Evolutionary conservation across 345 rosid species (phyloP), one percentile per base, ranked within the genome.

Genomic region (Salix caprea): DNA sequence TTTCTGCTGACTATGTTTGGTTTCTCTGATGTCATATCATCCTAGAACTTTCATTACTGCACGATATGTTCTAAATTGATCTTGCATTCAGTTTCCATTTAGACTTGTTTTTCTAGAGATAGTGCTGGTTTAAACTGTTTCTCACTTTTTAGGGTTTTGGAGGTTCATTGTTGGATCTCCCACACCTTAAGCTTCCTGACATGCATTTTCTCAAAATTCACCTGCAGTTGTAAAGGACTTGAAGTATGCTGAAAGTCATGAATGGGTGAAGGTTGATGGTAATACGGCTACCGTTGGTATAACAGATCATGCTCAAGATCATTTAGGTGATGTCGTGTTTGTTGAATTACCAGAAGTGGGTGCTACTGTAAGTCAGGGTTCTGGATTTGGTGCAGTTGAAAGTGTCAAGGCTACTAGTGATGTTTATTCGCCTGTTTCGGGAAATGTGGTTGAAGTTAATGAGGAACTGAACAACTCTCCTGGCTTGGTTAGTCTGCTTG

Each of bases 371-470:
- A 79, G 80, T 9, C 94, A 96, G 62, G 99, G 97, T 6, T 80
- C 75, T 72, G 76, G 95, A 70, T 96, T 96, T 76, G 98, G 99
- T 48, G 99, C 99, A 0, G 97, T 96, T 54, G 99, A 96, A 81
- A 96, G 99, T 79, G 99, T 96, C 67, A 96, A 96, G 90, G 99
- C 99, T 60, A 91, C 97, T 13, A 96, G 99, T 73, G 99, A 96
- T 87, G 69, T 96, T 67, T 85, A 89, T 77, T 92, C 97, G 72
- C 99, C 99, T 21, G 87, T 96, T 80, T 94, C 97, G 0, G 99
- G 99, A 40, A 89, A 78, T 34, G 97, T 96, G 39, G 77, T 91
- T 72, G 93, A 88, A 79, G 89, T 94, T 75, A 96, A 96, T 67
- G 88, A 86, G 77, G 87, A 82, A 60, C 91, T 96, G 40, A 85